Base-by-base conservation (phyloP, 2,329 filamentous ascomycete species). In the Madurella mycetomatis region DNA sequence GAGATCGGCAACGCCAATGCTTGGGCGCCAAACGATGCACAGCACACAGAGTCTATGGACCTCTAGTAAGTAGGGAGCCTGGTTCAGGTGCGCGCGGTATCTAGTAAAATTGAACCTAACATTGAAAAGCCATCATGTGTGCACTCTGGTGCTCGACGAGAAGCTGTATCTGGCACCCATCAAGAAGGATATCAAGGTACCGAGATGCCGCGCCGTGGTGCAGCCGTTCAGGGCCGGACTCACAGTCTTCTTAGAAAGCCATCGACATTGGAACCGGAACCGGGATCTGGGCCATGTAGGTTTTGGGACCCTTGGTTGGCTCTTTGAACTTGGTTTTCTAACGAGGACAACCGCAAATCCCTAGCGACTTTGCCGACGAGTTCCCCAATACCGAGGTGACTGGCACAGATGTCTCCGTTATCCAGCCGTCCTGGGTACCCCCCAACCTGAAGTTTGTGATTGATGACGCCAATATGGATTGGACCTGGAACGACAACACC, bases 241-340 rank as follows among this genome's bases (percentile, higher is more conserved):
- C 2, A 52, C 11, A 4, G 43, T 30, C 12, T 43, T n/a, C 37
- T 30, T 7, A 45, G 17, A 66, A 67, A 5, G 67, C 76, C 9
- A 65, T 76, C 1, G 74, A 77, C 48, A 65, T 77, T 11, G 73
- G 73, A 19, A 75, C 72, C 0, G 74, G 74, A 9, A 73, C 71
- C 2, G 74, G 74, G 4, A 71, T 73, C 34, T 76, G 73, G 73
- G 69, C 72, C 4, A 72, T 76, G 51, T 53, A 53, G 15, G 51
- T 45, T 25, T 25, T 7, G 25, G 25, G 25, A 25, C 25, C 25
- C 25, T 25, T 25, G 25, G 25, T 7, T 7, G 25, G 25, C 25
- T 4, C 3, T 25, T 3, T 25, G 25, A 7, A 25, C 25, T 25
- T 3, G 25, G 7, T 25, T 3, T 4, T 25, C 25, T 25, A 25